A percentile compares a stretch with the other conserved stretches of the same genome.
Conservation (phyloP, 176 grass and related monocot genomes). For the Chloris gayana region DNA sequence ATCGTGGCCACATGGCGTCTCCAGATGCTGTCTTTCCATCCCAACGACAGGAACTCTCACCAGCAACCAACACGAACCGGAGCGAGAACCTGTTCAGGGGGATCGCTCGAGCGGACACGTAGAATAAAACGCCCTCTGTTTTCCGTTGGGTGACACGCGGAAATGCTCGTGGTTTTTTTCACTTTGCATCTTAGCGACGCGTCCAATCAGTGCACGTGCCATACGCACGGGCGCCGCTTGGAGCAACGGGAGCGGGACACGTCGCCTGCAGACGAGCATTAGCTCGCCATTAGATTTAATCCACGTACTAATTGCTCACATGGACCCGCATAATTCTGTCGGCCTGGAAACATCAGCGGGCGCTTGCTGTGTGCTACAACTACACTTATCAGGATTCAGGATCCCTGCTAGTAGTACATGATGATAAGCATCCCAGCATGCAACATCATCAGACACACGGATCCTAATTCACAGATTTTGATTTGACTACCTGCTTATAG, state of each 20-base stretch:
- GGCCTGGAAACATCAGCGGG: background rate
- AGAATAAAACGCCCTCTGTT: background rate
- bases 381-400: background rate
- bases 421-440: background rate
- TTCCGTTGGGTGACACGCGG: slow-evolving; percentile 30
- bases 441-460: background rate
- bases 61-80: background rate
- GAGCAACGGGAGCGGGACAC: background rate
- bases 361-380: background rate
- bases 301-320: background rate
- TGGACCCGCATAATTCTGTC: slow-evolving; percentile 9
- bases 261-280: background rate
- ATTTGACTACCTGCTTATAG: background rate
- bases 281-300: background rate
- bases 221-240: background rate
- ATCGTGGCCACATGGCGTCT: slow-evolving; percentile 39
- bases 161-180: background rate
- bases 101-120: slow-evolving; percentile 20
- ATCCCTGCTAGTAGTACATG: background rate
- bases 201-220: slow-evolving; percentile 19
- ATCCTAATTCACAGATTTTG: background rate
- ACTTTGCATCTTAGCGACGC: background rate
- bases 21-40: slow-evolving; percentile 37
- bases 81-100: background rate
- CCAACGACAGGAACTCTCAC: background rate